Evolutionary conservation across 2,329 filamentous ascomycete genomes (phyloP).

Genomic region (Huntiella decipiens): DNA sequence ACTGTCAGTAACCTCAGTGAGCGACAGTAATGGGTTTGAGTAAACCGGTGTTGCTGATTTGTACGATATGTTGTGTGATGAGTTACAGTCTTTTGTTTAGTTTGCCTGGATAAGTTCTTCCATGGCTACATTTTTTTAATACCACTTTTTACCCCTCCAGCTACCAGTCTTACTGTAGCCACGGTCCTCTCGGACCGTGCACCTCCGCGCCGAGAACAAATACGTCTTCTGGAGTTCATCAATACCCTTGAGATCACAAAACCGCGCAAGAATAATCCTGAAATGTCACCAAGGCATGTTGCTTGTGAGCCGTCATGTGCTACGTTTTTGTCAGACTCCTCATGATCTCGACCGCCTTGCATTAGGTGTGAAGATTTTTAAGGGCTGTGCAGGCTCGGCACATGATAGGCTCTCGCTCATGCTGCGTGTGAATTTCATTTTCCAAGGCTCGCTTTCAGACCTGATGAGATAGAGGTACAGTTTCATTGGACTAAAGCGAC

Average conservation of each 20-base stretch:
- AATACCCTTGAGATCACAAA: constrained; percentile 40
- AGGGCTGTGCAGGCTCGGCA: no score
- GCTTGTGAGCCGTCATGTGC: no score
- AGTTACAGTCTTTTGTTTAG: not conserved
- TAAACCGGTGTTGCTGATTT: not conserved
- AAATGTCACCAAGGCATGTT: not conserved
- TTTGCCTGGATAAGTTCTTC: constrained; percentile 11
- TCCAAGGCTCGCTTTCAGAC: constrained; percentile 31
- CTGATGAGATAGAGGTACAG: constrained; percentile 36
- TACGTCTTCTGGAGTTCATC: constrained; percentile 35
- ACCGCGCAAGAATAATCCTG: constrained; percentile 36
- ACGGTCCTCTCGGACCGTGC: constrained; percentile 11
- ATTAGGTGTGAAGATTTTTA: no score
- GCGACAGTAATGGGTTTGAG: not conserved
- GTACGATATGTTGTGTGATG: not conserved
- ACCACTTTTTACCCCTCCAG: not conserved
- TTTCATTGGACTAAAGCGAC: constrained; percentile 43
- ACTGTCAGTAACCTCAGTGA: constrained; percentile 36
- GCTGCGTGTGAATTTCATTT: not conserved
- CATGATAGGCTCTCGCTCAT: no score
- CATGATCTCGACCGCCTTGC: no score
- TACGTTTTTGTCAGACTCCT: no score
- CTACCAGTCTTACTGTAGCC: constrained; percentile 3
- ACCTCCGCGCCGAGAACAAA: constrained; percentile 28
- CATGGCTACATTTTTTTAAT: constrained; percentile 8